A percentile compares a stretch with the other conserved stretches of the same genome.
Evolutionary conservation across 164 flowering plant genomes (phyloP).

Genomic region (Saururus chinensis): DNA sequence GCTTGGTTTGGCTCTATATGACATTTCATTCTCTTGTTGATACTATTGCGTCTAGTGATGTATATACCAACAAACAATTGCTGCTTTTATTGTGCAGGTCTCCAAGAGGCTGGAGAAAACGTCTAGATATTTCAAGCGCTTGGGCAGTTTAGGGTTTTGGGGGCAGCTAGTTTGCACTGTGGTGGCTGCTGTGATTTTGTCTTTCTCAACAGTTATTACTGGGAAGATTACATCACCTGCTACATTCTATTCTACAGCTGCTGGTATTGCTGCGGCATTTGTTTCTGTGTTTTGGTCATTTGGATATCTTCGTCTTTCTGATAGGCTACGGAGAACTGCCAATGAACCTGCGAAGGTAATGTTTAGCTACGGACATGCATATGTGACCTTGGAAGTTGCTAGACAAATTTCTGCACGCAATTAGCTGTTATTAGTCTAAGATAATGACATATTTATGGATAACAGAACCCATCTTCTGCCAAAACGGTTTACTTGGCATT

Average conservation of each 20-base stretch:
- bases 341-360: conserved; percentile 87
- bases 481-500: no score
- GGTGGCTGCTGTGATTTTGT: conserved; percentile 83
- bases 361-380: background rate
- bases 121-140: conserved; percentile 70
- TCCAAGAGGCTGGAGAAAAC: conserved; percentile 83
- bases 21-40: background rate
- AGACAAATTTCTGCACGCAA: no score
- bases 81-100: conserved; percentile 38
- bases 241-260: conserved; percentile 85
- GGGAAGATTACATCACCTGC: conserved; percentile 76
- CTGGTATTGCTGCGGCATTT: conserved; percentile 87
- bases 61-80: background rate
- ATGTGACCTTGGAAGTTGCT: background rate
- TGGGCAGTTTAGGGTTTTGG: conserved; percentile 92
- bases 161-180: conserved; percentile 83
- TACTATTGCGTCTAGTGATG: background rate
- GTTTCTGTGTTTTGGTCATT: conserved; percentile 92
- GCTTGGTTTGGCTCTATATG: background rate
- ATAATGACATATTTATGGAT: no score
- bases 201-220: conserved; percentile 71
- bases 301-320: conserved; percentile 85
- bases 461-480: no score
- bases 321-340: conserved; percentile 66
- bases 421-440: no score